phyloP scores from a whole-genome alignment of 192 early-diverging fungal species.

The Coemansia sp. region DNA sequence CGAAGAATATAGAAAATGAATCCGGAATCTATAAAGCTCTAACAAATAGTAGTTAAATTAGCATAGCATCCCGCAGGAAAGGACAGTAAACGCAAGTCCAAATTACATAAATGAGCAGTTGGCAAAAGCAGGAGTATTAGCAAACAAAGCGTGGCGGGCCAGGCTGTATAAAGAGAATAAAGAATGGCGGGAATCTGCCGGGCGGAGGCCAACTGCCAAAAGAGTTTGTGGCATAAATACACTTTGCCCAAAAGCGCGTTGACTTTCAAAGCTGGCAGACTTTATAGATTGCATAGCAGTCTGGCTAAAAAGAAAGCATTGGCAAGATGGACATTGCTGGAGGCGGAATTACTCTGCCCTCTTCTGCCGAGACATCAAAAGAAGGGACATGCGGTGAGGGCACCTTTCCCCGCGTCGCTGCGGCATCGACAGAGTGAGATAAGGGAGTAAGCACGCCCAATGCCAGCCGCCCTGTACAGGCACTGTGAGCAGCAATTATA shows the following conservation, averaged over 20 bases:
- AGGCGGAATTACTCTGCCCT: neutral
- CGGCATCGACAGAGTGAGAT: neutral
- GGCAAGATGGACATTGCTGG: neutral
- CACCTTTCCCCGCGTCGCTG: neutral
- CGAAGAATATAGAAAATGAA: neutral
- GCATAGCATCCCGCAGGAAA: slow-evolving; percentile 1
- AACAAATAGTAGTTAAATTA: slow-evolving; percentile 2
- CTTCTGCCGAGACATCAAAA: neutral
- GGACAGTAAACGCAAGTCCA: neutral
- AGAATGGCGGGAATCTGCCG: neutral
- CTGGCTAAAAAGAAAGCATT: neutral
- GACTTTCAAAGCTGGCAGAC: neutral
- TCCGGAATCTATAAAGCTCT: neutral
- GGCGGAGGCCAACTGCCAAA: neutral
- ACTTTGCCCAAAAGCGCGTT: slow-evolving; percentile 4
- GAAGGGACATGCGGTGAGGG: neutral
- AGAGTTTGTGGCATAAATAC: neutral
- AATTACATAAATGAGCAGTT: slow-evolving; percentile 5
- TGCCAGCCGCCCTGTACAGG: no score
- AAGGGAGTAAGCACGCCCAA: neutral
- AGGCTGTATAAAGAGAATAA: neutral
- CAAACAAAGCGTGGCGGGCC: slow-evolving; percentile 2
- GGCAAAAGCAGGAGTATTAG: neutral
- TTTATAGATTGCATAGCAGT: neutral
- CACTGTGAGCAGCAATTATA: neutral